A percentile compares a stretch with the other conserved stretches of the same genome.
phyloP scores from a whole-genome alignment of 352 stramenopile genomes.

The Globisporangium rhizosaccharum region DNA sequence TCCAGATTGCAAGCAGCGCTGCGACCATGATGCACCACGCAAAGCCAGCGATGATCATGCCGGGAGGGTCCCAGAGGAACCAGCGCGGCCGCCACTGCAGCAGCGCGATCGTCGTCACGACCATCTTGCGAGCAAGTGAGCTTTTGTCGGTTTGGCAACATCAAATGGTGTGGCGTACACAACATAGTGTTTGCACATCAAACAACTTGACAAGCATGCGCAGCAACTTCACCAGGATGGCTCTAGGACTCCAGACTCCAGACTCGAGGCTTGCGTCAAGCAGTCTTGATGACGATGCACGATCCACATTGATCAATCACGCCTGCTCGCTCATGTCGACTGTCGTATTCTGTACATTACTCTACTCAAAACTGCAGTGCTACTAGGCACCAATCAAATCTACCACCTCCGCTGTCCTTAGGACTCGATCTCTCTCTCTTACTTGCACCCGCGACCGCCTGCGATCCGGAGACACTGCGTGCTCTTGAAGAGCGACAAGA shows the following conservation, averaged over 20 bases:
- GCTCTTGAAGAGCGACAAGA: constrained; percentile 42
- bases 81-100: constrained; percentile 16
- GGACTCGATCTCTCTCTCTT: background rate
- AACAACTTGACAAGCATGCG: background rate
- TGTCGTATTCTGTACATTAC: background rate
- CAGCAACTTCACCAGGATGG: too few relatives aligned
- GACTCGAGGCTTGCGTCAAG: too few relatives aligned
- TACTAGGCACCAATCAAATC: background rate
- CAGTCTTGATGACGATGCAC: too few relatives aligned
- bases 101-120: background rate
- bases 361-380: background rate
- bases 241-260: too few relatives aligned
- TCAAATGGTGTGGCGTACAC: too few relatives aligned
- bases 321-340: background rate
- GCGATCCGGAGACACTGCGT: constrained; percentile 43
- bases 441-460: constrained; percentile 36
- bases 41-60: constrained; percentile 60
- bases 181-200: background rate
- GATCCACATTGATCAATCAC: too few relatives aligned
- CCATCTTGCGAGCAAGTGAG: background rate
- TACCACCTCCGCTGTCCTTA: background rate
- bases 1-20: constrained; percentile 35
- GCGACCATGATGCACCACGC: constrained; percentile 46
- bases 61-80: constrained; percentile 62
- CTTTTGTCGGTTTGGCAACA: background rate